These are phyloP conservation scores for Solanum verrucosum DNA, from an alignment of 257 asterid genomes.

Conservation along the genomic window DNA sequence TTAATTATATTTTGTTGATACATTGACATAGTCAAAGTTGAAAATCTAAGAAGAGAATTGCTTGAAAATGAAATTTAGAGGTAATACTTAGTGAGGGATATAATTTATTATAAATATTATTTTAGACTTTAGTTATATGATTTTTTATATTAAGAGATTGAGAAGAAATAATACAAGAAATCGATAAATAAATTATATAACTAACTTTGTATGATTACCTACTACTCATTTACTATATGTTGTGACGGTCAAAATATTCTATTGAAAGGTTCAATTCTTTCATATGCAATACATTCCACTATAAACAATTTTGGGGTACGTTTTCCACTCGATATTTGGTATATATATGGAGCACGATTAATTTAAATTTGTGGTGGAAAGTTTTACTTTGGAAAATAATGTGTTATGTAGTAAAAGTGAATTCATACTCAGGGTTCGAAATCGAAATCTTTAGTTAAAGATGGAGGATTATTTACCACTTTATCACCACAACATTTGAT, in stretches of 20 bases:
- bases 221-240: not conserved
- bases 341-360: not conserved
- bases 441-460: not conserved
- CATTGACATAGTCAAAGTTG: not conserved
- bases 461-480: rapidly evolving
- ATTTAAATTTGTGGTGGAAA: rapidly evolving
- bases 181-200: not conserved
- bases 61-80: not conserved
- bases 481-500: not conserved
- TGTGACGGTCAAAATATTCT: not conserved
- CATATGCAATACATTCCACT: not conserved
- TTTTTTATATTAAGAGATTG: not conserved
- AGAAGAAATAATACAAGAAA: not conserved
- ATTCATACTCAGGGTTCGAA: not conserved
- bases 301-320: rapidly evolving
- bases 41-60: not conserved
- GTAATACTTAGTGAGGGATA: not conserved
- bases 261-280: not conserved
- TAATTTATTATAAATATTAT: not conserved
- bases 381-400: not conserved
- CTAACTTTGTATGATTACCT: not conserved
- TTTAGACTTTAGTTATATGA: not conserved
- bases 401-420: not conserved
- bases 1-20: not conserved
- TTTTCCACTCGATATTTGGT: rapidly evolving